These are phyloP conservation scores for Diophrys appendiculata DNA, from an alignment of 73 alveolate genomes.

Conservation along the genomic window DNA sequence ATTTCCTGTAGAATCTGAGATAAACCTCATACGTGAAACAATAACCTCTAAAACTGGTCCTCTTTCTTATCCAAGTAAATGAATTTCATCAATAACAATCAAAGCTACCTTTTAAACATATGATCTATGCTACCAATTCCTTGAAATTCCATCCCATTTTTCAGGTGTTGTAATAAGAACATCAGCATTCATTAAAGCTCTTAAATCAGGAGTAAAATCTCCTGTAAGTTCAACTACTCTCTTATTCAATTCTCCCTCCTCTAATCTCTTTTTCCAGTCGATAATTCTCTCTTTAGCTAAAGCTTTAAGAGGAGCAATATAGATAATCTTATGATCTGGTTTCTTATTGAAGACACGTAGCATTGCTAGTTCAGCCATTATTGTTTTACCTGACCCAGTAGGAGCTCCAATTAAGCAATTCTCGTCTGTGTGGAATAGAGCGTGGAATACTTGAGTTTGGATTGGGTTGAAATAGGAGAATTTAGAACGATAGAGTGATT, in stretches of 20 bases:
- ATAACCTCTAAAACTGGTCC: conserved; percentile 99
- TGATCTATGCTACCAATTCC: conserved; percentile 87
- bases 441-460: conserved; percentile 95
- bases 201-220: conserved; percentile 94
- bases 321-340: conserved; percentile 94
- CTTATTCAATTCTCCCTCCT: conserved; percentile 87
- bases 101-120: conserved; percentile 89
- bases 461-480: conserved; percentile 98
- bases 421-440: conserved; percentile 87
- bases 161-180: conserved; percentile 99
- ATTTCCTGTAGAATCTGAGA: conserved; percentile 70
- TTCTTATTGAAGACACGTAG: too few relatives aligned
- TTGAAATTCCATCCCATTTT: conserved; percentile 98
- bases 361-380: conserved; percentile 99
- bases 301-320: conserved; percentile 98
- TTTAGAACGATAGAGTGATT: conserved; percentile 75
- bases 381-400: conserved; percentile 97
- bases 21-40: conserved; percentile 96
- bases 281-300: conserved; percentile 94
- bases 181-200: conserved; percentile 93
- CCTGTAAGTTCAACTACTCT: conserved; percentile 98
- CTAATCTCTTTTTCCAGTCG: conserved; percentile 83
- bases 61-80: conserved; percentile 98
- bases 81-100: conserved; percentile 98
- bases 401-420: conserved; percentile 99